phyloP scores from a whole-genome alignment of 2,329 filamentous ascomycete genomes.

The Nemania sp. region DNA sequence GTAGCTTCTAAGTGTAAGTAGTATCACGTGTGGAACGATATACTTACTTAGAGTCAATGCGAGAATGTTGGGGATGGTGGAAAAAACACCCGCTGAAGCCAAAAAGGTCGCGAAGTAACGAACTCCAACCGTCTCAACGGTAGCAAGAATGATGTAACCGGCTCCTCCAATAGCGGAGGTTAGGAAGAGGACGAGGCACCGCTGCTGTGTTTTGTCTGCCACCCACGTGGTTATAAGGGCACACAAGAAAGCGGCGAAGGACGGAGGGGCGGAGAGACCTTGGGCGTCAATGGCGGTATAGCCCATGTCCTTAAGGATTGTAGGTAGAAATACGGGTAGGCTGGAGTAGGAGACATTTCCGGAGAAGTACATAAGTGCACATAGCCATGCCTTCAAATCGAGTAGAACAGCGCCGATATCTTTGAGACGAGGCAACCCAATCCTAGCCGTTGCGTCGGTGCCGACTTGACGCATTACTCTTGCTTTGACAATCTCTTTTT shows the following conservation, averaged over 20 bases:
- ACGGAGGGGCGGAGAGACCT: conserved; percentile 46
- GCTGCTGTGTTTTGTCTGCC: conserved; percentile 47
- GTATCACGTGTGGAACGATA: background rate
- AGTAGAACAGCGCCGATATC: conserved; percentile 69
- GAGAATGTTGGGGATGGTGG: conserved; percentile 47
- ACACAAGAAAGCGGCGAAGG: conserved; percentile 45
- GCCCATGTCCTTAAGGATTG: conserved; percentile 82
- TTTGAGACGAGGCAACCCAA: conserved; percentile 61
- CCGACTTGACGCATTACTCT: conserved; percentile 70
- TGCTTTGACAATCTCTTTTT: conserved; percentile 76
- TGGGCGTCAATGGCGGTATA: conserved; percentile 53
- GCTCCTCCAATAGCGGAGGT: conserved; percentile 42
- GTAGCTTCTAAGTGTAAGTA: background rate
- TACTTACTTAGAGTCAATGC: conserved; percentile 45
- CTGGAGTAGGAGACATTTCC: conserved; percentile 89
- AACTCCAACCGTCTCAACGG: conserved; percentile 52
- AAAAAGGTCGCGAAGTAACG: conserved; percentile 63
- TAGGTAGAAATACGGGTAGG: conserved; percentile 87
- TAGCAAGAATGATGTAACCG: conserved; percentile 48
- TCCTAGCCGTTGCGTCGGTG: conserved; percentile 44
- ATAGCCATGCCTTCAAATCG: conserved; percentile 79
- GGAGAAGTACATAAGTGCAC: conserved; percentile 85
- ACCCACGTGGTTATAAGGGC: conserved; percentile 46
- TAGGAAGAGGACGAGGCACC: conserved; percentile 43
- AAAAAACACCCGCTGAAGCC: conserved; percentile 56